phyloP scores from a whole-genome alignment of 306 rosid species.

The Glycine soja region DNA sequence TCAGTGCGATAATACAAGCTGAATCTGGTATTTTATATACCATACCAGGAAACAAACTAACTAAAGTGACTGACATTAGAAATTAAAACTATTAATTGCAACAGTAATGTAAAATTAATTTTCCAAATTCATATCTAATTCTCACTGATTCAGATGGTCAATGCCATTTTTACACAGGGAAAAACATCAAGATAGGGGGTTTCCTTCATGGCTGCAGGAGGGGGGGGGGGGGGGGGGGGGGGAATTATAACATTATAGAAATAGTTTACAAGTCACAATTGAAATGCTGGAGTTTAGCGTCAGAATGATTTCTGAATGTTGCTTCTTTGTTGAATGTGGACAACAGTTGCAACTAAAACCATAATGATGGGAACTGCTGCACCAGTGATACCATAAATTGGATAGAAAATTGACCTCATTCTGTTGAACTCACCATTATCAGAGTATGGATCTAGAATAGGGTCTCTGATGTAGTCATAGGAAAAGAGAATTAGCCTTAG shows the following conservation, averaged over 20 bases:
- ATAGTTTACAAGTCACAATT: too few relatives aligned
- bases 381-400: neutral
- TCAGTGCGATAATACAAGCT: too few relatives aligned
- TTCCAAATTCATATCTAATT: neutral
- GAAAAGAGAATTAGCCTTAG: slow-evolving; percentile 8
- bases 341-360: neutral
- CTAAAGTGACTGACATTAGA: too few relatives aligned
- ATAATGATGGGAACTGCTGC: neutral
- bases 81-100: too few relatives aligned
- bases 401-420: slow-evolving; percentile 2
- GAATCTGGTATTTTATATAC: too few relatives aligned
- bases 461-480: slow-evolving; percentile 29
- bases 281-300: too few relatives aligned
- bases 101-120: neutral
- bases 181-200: neutral
- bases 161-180: neutral
- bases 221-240: too few relatives aligned
- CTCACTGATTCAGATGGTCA: neutral
- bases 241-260: neutral
- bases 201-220: neutral
- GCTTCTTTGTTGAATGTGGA: slow-evolving; percentile 36
- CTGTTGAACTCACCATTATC: slow-evolving; percentile 19
- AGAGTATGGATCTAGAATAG: neutral
- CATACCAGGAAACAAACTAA: too few relatives aligned
- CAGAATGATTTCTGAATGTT: slow-evolving; percentile 9